Percentiles rank a stretch among this genome's conserved stretches.
Conservation (phyloP, 331 rosid species). For the Cydonia oblonga region DNA sequence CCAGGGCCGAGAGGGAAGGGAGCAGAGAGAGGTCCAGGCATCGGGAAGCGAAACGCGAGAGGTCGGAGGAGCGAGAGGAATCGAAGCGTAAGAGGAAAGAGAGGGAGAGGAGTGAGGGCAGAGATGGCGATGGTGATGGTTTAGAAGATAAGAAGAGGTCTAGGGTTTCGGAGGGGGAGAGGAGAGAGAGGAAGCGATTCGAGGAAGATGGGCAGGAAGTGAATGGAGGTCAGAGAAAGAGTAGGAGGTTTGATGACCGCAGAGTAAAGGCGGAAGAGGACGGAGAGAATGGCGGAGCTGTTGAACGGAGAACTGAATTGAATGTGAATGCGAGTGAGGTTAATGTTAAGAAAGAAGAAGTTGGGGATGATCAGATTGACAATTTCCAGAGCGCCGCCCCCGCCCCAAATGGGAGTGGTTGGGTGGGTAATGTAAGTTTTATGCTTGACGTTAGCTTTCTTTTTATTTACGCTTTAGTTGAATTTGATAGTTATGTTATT, state of each 20-base stretch:
- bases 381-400: slow-evolving; percentile 15
- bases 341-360: slow-evolving; percentile 28
- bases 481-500: not conserved
- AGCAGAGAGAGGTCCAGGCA: slow-evolving; percentile 44
- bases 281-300: slow-evolving; percentile 12
- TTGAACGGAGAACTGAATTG: slow-evolving; percentile 8
- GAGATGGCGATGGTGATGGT: slow-evolving; percentile 27
- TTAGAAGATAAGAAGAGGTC: slow-evolving; percentile 30
- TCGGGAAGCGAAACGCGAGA: slow-evolving; percentile 22
- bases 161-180: slow-evolving; percentile 43
- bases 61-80: slow-evolving; percentile 20
- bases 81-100: slow-evolving; percentile 60
- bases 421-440: slow-evolving; percentile 47
- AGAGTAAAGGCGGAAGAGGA: slow-evolving; percentile 31
- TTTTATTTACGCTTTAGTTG: not conserved
- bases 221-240: slow-evolving; percentile 31
- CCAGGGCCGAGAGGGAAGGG: slow-evolving; percentile 32
- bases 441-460: not conserved
- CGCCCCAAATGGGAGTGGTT: slow-evolving; percentile 34
- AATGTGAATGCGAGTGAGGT: slow-evolving; percentile 10
- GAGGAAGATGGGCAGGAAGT: slow-evolving; percentile 23
- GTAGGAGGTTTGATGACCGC: slow-evolving; percentile 39
- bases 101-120: slow-evolving; percentile 51
- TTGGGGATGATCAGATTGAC: slow-evolving; percentile 18
- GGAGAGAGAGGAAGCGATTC: slow-evolving; percentile 30